phyloP scores from a whole-genome alignment of 495 filamentous ascomycete genomes.

The Hyaloscypha bicolor region DNA sequence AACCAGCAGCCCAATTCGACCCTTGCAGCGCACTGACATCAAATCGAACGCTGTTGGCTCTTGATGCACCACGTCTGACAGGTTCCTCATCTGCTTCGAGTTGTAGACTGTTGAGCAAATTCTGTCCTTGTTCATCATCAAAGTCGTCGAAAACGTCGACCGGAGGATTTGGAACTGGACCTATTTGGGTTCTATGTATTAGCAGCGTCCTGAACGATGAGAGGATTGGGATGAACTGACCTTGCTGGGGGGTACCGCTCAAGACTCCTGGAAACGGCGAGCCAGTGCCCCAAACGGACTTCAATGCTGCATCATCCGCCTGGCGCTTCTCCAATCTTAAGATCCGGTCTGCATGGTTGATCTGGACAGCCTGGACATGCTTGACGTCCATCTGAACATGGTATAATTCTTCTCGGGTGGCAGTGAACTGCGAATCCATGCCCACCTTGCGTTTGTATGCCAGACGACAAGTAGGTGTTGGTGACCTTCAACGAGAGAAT shows the following conservation, averaged over 20 bases:
- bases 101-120: slow-evolving; percentile 71
- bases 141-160: slow-evolving; percentile 82
- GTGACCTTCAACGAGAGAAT: neutral
- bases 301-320: slow-evolving; percentile 77
- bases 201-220: neutral
- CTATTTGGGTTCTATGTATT: slow-evolving; percentile 48
- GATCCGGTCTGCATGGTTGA: slow-evolving; percentile 80
- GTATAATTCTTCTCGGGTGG: slow-evolving; percentile 74
- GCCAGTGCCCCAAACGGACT: slow-evolving; percentile 85
- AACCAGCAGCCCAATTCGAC: slow-evolving; percentile 77
- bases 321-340: slow-evolving; percentile 78
- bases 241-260: slow-evolving; percentile 79
- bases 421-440: slow-evolving; percentile 57
- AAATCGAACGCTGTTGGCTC: slow-evolving; percentile 98
- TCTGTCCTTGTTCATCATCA: slow-evolving; percentile 75
- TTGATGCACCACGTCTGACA: slow-evolving; percentile 78
- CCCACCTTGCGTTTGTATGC: slow-evolving; percentile 37
- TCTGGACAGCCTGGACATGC: slow-evolving; percentile 75
- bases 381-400: slow-evolving; percentile 86
- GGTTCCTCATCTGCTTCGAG: slow-evolving; percentile 91
- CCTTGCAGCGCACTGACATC: slow-evolving; percentile 95
- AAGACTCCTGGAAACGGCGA: slow-evolving; percentile 81
- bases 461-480: slow-evolving; percentile 13
- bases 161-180: slow-evolving; percentile 70
- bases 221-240: slow-evolving; percentile 47